phyloP scores from a whole-genome alignment of 345 rosid genomes.

The Adansonia digitata region DNA sequence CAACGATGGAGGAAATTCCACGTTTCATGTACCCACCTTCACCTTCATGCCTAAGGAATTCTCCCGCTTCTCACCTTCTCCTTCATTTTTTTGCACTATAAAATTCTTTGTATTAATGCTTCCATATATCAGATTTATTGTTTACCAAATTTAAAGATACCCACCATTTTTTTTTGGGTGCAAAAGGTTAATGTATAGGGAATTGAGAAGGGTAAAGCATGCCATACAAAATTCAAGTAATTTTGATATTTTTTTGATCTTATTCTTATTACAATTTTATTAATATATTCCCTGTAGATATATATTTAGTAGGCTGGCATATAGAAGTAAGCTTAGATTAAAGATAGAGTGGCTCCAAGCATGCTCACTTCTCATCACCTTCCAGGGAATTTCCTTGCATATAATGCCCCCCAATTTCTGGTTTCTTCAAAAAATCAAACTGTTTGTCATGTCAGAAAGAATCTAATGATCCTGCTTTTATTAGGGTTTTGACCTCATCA shows the following conservation, averaged over 20 bases:
- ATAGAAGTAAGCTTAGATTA: background rate
- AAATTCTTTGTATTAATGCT: background rate
- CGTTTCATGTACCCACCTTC: conserved; percentile 41
- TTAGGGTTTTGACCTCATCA: conserved; percentile 2
- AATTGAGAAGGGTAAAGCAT: too few relatives aligned
- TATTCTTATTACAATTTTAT: background rate
- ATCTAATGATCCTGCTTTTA: conserved; percentile 18
- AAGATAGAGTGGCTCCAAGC: conserved; percentile 12
- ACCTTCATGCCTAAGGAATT: conserved; percentile 48
- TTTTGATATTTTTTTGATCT: too few relatives aligned
- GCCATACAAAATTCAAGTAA: too few relatives aligned
- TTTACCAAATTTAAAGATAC: background rate
- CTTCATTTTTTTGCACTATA: background rate
- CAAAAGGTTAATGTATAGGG: too few relatives aligned
- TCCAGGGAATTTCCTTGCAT: conserved; percentile 31
- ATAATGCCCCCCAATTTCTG: background rate
- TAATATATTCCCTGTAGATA: background rate
- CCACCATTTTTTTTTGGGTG: background rate
- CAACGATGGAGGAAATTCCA: conserved; percentile 29
- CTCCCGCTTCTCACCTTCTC: background rate
- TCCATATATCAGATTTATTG: background rate
- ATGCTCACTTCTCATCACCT: conserved; percentile 39
- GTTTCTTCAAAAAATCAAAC: conserved; percentile 2
- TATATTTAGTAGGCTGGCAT: background rate
- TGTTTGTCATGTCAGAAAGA: conserved; percentile 13